Evolutionary conservation across 305 asterid genomes (phyloP), one percentile per base, ranked within the genome.

Genomic region (Solanum hybrid): DNA sequence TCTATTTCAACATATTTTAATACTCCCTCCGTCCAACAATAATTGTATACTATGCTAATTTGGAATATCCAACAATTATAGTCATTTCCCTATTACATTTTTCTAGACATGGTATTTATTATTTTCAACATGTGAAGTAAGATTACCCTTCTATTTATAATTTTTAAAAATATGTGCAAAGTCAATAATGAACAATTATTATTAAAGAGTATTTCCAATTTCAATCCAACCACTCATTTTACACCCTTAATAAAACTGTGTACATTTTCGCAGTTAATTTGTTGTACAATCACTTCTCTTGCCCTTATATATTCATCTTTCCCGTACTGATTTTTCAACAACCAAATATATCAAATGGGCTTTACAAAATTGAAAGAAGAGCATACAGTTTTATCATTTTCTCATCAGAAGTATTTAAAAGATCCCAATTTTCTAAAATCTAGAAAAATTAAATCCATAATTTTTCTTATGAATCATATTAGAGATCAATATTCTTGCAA

Each of bases 381-480:
- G 29, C 27, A 41, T 2, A 1, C 4, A 2, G 15, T 33, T 78
- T 75, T 32, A 3, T 76, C 89, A 39, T 10, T 29, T 22, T 78
- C 78, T 24, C 39, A 73, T 17, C 34, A 31, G 90, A 20, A 79
- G 70, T 29, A 86, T 88, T 38, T 31, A 89, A 10, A 82, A 14
- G 89, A 82, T 32, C 24, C 86, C 39, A 92, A 89, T 83, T 36
- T 90, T 76, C 79, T 91, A 81, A 26, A 32, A 32, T 80, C 65
- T 39, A 73, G 39, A 85, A 86, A 79, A 81, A 32, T 72, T 45
- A 15, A 92, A 90, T 37, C 75, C 92, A n/a, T 86, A 32, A 80
- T 36, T 4, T 89, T 89, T 22, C 72, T 24, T 11, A 31, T 87
- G 61, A 89, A 88, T 33, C 89, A 65, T 11, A 87, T 31, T 32